phyloP scores from a whole-genome alignment of 2,329 filamentous ascomycete genomes.

The Aspergillus nomiae region DNA sequence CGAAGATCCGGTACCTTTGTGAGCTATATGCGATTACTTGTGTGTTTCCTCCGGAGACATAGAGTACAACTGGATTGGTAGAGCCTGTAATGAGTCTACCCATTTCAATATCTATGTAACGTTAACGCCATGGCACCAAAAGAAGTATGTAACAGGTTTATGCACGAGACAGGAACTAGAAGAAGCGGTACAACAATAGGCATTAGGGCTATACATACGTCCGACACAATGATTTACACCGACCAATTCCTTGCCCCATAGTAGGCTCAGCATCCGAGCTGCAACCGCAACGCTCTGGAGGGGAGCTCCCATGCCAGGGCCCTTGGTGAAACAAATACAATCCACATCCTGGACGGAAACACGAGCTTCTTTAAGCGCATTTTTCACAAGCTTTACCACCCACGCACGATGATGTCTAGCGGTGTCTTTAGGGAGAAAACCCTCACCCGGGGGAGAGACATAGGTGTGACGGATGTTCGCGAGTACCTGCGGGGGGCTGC shows the following conservation, averaged over 20 bases:
- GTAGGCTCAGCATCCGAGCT: slow-evolving; percentile 75
- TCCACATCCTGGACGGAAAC: slow-evolving; percentile 68
- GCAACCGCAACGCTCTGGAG: slow-evolving; percentile 83
- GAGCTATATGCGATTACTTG: slow-evolving; percentile 97
- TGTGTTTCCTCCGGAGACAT: slow-evolving; percentile 94
- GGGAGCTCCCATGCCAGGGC: slow-evolving; percentile 95
- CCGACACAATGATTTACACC: slow-evolving; percentile 98
- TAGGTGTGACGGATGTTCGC: slow-evolving; percentile 96
- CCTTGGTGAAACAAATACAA: slow-evolving; percentile 94
- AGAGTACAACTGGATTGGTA: slow-evolving; percentile 88
- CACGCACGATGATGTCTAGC: slow-evolving; percentile 86
- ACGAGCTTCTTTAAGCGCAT: slow-evolving; percentile 71
- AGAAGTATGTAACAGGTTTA: neutral
- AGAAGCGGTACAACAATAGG: neutral
- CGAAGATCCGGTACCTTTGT: slow-evolving; percentile 94
- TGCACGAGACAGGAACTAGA: too few species aligned
- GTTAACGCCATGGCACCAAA: neutral
- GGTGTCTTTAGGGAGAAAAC: slow-evolving; percentile 95
- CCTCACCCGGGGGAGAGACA: slow-evolving; percentile 84
- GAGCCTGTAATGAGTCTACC: slow-evolving; percentile 89
- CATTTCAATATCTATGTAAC: slow-evolving; percentile 81
- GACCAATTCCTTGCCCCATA: slow-evolving; percentile 88
- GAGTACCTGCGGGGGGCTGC: slow-evolving; percentile 68
- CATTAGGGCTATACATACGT: slow-evolving; percentile 49
- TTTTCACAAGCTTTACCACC: slow-evolving; percentile 79